These are phyloP conservation scores for Linanthus parryae DNA, from an alignment of 148 eudicot species.

Conservation along the genomic window DNA sequence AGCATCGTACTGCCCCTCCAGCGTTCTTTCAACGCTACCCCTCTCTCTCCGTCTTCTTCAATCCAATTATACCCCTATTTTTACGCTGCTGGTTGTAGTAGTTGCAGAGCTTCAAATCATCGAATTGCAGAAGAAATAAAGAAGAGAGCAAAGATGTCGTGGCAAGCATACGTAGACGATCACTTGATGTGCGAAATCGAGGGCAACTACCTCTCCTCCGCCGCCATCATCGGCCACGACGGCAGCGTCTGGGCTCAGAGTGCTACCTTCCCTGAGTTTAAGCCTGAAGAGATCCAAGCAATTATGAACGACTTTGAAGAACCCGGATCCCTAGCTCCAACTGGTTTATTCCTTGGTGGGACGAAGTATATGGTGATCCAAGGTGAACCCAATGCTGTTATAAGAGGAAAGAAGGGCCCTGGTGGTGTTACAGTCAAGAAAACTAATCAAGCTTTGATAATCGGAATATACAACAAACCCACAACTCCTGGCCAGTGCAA, in stretches of 20 bases:
- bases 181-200: constrained; percentile 10
- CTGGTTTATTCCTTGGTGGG: constrained; percentile 45
- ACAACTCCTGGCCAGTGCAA: constrained; percentile 44
- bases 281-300: constrained; percentile 18
- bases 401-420: constrained; percentile 58
- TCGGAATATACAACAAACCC: constrained; percentile 37
- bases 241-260: constrained; percentile 9
- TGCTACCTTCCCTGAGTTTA: constrained; percentile 3
- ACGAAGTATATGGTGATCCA: constrained; percentile 51
- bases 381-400: constrained; percentile 45
- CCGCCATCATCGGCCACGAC: constrained; percentile 6
- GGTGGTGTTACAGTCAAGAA: constrained; percentile 42
- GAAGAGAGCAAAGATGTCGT: constrained; percentile 10
- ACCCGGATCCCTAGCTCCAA: constrained; percentile 45
- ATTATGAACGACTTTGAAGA: constrained; percentile 42
- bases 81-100: too few relatives aligned
- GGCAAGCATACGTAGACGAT: constrained; percentile 10
- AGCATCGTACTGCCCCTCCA: too few relatives aligned
- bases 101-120: too few relatives aligned
- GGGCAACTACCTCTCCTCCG: constrained; percentile 5
- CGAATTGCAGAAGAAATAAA: too few relatives aligned
- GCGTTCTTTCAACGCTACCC: too few relatives aligned
- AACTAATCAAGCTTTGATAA: constrained; percentile 29
- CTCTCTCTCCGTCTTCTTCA: too few relatives aligned
- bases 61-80: too few relatives aligned